Conservation (phyloP, 805 yeast genomes). For the Diddensiella caesifluorescens region DNA sequence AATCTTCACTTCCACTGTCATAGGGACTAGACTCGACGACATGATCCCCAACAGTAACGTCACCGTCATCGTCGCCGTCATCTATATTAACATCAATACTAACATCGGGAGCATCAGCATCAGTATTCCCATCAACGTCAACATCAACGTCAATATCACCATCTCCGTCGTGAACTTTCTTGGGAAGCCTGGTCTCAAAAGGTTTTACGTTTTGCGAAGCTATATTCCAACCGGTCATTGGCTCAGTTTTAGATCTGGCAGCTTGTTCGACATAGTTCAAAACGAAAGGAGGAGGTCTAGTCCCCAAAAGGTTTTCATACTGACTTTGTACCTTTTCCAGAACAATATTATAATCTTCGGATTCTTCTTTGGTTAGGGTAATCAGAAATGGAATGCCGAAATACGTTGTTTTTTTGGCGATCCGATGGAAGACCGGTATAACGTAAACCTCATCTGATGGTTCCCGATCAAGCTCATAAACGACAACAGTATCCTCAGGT, state of each 20-base stretch:
- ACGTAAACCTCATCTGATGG: slow-evolving; percentile 12
- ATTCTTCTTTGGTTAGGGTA: slow-evolving; percentile 47
- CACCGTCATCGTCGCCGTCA: slow-evolving; percentile 2
- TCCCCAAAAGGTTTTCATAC: not conserved
- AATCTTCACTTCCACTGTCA: not conserved
- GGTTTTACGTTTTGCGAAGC: slow-evolving; percentile 4
- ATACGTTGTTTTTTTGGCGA: slow-evolving; percentile 24
- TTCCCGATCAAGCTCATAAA: slow-evolving; percentile 45
- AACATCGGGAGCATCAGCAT: not conserved
- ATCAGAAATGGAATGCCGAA: slow-evolving; percentile 80
- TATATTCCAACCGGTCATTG: slow-evolving; percentile 16
- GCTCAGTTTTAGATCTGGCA: slow-evolving; percentile 6
- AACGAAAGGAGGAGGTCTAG: not conserved
- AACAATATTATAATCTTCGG: slow-evolving; percentile 51
- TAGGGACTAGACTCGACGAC: not conserved
- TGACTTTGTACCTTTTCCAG: slow-evolving; percentile 44
- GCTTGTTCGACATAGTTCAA: slow-evolving; percentile 7
- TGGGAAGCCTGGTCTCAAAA: slow-evolving; percentile 1
- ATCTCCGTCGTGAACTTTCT: too few species aligned
- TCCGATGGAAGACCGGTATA: slow-evolving; percentile 23
- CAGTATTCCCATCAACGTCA: not conserved
- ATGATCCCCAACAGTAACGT: not conserved
- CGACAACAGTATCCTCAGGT: slow-evolving; percentile 55
- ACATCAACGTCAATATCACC: slow-evolving; percentile 1
- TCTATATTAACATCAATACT: slow-evolving; percentile 1